Conservation (phyloP, 1,139 yeast species). For the Debaryomycetaceae sp. region DNA sequence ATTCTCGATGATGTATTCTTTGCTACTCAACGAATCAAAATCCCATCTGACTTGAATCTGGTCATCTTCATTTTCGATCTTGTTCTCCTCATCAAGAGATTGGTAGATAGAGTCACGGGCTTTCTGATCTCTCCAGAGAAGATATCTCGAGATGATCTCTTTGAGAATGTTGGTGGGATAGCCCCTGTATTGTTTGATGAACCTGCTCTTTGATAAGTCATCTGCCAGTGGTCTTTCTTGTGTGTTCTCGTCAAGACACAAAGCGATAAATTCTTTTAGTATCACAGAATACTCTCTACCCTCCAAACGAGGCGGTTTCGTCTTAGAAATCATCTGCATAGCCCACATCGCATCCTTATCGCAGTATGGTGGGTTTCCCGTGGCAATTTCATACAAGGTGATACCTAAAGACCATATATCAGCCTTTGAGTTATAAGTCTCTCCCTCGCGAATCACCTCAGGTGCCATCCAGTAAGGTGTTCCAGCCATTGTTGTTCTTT, state of each 20-base stretch:
- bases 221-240: constrained; percentile 86
- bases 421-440: constrained; percentile 77
- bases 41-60: constrained; percentile 81
- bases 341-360: constrained; percentile 95
- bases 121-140: constrained; percentile 69
- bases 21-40: constrained; percentile 71
- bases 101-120: constrained; percentile 48
- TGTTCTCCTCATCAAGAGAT: constrained; percentile 31
- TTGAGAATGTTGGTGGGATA: constrained; percentile 59
- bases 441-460: constrained; percentile 94
- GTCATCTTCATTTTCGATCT: constrained; percentile 13
- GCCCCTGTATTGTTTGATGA: constrained; percentile 60
- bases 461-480: constrained; percentile 99
- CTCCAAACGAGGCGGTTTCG: constrained; percentile 91
- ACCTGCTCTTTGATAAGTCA: constrained; percentile 70
- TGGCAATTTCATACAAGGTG: constrained; percentile 89
- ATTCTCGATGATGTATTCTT: constrained; percentile 68
- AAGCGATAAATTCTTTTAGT: constrained; percentile 84
- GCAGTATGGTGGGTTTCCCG: constrained; percentile 96
- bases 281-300: constrained; percentile 77
- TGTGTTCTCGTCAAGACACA: constrained; percentile 91
- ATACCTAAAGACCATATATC: constrained; percentile 95
- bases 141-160: constrained; percentile 77
- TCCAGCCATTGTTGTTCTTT: constrained; percentile 95
- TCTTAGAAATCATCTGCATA: constrained; percentile 87